These are phyloP conservation scores for Rhodotorula sp. DNA, from an alignment of 1,284 basidiomycete genomes.

Conservation along the genomic window DNA sequence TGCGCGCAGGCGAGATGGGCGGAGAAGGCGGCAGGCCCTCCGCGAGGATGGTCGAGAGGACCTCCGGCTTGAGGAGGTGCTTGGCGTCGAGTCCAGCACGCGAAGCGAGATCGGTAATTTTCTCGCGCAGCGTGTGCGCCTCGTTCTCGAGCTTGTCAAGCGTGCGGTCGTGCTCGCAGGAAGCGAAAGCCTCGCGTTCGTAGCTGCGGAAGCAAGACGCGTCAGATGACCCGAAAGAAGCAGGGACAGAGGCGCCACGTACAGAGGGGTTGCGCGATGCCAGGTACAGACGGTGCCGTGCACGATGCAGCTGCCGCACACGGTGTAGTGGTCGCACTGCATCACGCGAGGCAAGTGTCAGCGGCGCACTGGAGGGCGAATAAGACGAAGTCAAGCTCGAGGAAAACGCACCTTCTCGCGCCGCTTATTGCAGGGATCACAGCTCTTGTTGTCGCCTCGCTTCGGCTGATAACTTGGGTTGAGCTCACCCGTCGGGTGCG, in stretches of 20 bases:
- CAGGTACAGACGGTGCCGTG: slow-evolving; percentile 7
- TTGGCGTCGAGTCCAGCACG: not conserved
- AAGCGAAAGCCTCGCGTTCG: not conserved
- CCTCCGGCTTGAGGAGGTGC: not conserved
- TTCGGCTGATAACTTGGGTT: not conserved
- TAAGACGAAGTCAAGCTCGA: not conserved
- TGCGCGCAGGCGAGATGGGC: too few species aligned
- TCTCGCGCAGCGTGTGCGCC: not conserved
- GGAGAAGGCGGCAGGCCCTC: too few species aligned
- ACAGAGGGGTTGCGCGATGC: not conserved
- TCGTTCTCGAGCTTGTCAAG: not conserved
- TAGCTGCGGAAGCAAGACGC: not conserved
- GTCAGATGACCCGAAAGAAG: not conserved
- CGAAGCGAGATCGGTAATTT: not conserved
- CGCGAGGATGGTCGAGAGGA: too few species aligned
- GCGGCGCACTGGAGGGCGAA: not conserved
- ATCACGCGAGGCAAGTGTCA: not conserved
- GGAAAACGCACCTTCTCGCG: slow-evolving; percentile 3
- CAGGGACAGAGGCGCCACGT: not conserved
- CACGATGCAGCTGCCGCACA: slow-evolving; percentile 11
- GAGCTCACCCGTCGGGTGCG: too few species aligned
- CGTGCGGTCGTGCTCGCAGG: not conserved
- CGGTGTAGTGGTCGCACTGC: slow-evolving; percentile 8
- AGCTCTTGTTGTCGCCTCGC: not conserved
- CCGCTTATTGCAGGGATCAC: not conserved